Evolutionary conservation across 371 early-diverging fungal genomes (phyloP).

Genomic region (Syncephalastrum sp.): DNA sequence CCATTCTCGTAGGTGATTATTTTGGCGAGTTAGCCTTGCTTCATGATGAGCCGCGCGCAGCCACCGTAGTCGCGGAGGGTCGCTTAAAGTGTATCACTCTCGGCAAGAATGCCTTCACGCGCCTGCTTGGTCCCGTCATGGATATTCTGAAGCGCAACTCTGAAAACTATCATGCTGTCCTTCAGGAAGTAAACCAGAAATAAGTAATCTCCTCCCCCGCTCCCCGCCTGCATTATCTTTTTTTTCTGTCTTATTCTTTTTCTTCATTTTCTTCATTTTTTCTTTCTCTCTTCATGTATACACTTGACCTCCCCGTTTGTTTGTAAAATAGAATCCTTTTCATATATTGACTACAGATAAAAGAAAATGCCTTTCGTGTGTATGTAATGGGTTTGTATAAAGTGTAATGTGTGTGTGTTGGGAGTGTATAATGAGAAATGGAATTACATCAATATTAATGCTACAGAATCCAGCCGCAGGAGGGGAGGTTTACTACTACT

Average conservation of each 20-base stretch:
- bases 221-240: not conserved
- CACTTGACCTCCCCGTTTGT: too few species aligned
- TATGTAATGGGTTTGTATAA: too few species aligned
- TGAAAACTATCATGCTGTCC: conserved; percentile 68
- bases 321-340: too few species aligned
- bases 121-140: conserved; percentile 91
- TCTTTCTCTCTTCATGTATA: too few species aligned
- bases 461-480: conserved; percentile 9
- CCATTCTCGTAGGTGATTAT: conserved; percentile 1
- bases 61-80: conserved; percentile 88
- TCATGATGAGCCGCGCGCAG: conserved; percentile 89
- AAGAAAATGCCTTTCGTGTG: too few species aligned
- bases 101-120: conserved; percentile 89
- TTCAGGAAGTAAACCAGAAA: conserved; percentile 15
- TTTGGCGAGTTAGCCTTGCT: conserved; percentile 83
- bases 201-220: not conserved
- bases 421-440: not conserved
- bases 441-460: conserved; percentile 3
- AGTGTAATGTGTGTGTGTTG: not conserved
- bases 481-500: too few species aligned
- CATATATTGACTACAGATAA: too few species aligned
- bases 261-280: too few species aligned
- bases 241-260: not conserved
- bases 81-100: conserved; percentile 89
- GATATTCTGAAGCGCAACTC: conserved; percentile 92